These are phyloP conservation scores for Gentiana macrophylla DNA, from an alignment of 257 asterid species.

Conservation along the genomic window DNA sequence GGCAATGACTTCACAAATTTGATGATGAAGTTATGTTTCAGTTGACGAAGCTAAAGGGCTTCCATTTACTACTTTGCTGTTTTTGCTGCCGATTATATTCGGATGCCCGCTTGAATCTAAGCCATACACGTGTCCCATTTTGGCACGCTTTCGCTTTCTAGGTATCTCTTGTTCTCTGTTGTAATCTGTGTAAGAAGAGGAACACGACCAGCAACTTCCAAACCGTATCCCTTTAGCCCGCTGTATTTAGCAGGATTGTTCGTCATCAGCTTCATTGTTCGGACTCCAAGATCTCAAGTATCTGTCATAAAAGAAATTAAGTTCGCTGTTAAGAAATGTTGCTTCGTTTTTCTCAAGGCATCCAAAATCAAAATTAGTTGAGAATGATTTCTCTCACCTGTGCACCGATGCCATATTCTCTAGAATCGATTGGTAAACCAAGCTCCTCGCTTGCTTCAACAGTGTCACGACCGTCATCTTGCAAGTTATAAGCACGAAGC, in stretches of 20 bases:
- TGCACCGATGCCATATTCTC: slow-evolving; percentile 98
- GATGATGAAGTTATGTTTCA: too few species aligned
- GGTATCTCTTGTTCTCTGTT: slow-evolving; percentile 71
- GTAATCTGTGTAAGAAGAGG: slow-evolving; percentile 72
- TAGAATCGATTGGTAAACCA: slow-evolving; percentile 90
- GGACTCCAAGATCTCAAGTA: slow-evolving; percentile 91
- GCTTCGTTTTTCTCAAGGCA: too few species aligned
- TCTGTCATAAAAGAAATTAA: slow-evolving; percentile 35
- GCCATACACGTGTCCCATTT: slow-evolving; percentile 91
- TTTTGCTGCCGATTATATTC: slow-evolving; percentile 33
- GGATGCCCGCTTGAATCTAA: slow-evolving; percentile 42
- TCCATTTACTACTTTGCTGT: slow-evolving; percentile 16
- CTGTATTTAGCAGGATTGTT: slow-evolving; percentile 91
- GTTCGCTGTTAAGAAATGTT: too few species aligned
- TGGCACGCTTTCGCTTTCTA: slow-evolving; percentile 86
- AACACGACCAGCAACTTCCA: slow-evolving; percentile 76
- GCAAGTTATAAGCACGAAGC: slow-evolving; percentile 89
- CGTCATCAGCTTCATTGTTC: slow-evolving; percentile 95
- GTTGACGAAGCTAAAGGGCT: slow-evolving; percentile 6
- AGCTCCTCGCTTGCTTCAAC: slow-evolving; percentile 96
- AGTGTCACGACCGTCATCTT: slow-evolving; percentile 90
- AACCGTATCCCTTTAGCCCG: slow-evolving; percentile 91
- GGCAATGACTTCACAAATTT: too few species aligned
- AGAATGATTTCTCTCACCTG: slow-evolving; percentile 43
- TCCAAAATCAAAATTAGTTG: too few species aligned